A percentile compares a stretch with the other conserved stretches of the same genome.
Evolutionary conservation across 2,329 filamentous ascomycete species (phyloP).

Genomic region (Pyrenochaeta sp.): DNA sequence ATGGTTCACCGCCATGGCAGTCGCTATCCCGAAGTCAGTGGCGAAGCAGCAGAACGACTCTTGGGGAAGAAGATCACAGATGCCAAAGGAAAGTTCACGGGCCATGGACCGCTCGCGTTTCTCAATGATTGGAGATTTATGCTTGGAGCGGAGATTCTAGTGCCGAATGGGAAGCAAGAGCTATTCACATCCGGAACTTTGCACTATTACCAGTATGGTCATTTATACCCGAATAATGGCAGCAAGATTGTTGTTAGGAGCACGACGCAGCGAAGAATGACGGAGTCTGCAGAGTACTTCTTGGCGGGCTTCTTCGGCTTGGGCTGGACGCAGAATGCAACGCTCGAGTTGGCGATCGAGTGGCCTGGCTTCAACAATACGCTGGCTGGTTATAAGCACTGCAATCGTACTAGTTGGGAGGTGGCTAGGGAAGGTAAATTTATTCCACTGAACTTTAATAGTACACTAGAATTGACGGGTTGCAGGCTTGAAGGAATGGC

Average conservation of each 20-base stretch:
- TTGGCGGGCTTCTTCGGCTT: slow-evolving; percentile 80
- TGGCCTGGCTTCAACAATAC: slow-evolving; percentile 71
- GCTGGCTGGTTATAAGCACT: slow-evolving; percentile 71
- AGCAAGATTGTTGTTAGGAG: slow-evolving; percentile 77
- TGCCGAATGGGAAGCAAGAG: slow-evolving; percentile 75
- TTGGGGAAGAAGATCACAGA: slow-evolving; percentile 65
- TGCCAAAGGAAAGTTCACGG: slow-evolving; percentile 61
- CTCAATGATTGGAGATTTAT: slow-evolving; percentile 73
- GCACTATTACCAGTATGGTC: slow-evolving; percentile 76
- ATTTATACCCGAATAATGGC: slow-evolving; percentile 71
- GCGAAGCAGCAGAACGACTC: slow-evolving; percentile 62
- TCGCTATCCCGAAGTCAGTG: slow-evolving; percentile 71
- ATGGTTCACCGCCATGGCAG: slow-evolving; percentile 78
- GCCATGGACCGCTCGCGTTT: slow-evolving; percentile 68
- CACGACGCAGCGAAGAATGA: slow-evolving; percentile 79
- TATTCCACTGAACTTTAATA: neutral
- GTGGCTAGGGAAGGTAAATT: slow-evolving; percentile 58
- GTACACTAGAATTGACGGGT: slow-evolving; percentile 9
- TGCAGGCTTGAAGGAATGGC: slow-evolving; percentile 67
- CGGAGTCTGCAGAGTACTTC: slow-evolving; percentile 79
- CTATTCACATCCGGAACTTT: slow-evolving; percentile 74
- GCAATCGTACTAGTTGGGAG: slow-evolving; percentile 64
- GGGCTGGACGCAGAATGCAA: slow-evolving; percentile 75
- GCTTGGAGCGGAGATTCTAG: slow-evolving; percentile 74
- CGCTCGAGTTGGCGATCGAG: slow-evolving; percentile 76